phyloP scores from a whole-genome alignment of 164 flowering plant genomes.

The Taxillus chinensis region DNA sequence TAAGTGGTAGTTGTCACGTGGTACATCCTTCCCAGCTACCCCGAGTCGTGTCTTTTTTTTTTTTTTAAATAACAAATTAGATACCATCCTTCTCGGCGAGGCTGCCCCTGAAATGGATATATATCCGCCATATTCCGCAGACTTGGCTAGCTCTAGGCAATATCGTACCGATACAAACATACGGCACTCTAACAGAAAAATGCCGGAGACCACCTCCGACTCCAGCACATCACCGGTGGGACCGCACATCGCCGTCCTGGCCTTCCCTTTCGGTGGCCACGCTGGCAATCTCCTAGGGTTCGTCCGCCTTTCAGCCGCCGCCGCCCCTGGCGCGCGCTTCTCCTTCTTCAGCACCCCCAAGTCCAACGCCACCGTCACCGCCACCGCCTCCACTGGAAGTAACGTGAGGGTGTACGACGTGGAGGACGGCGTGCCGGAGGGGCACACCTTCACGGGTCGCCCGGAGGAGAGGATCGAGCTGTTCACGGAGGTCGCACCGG shows the following conservation, averaged over 20 bases:
- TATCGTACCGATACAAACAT: too few species aligned
- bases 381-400: neutral
- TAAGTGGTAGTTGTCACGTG: too few species aligned
- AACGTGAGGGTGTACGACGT: conserved; percentile 22
- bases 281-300: conserved; percentile 35
- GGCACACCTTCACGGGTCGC: conserved; percentile 6
- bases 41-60: too few species aligned
- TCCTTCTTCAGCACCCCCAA: conserved; percentile 43
- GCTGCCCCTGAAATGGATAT: too few species aligned
- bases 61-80: too few species aligned
- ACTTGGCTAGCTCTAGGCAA: too few species aligned
- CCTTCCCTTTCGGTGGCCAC: conserved; percentile 50
- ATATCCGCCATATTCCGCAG: too few species aligned
- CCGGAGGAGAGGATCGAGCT: conserved; percentile 19
- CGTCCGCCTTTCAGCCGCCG: conserved; percentile 22
- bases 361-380: conserved; percentile 26
- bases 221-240: neutral
- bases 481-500: conserved; percentile 31
- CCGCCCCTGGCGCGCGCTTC: conserved; percentile 28
- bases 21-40: too few species aligned
- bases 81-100: too few species aligned
- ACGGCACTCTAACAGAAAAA: conserved; percentile 12
- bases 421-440: conserved; percentile 31
- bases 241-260: conserved; percentile 33
- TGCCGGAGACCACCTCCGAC: neutral